Base-by-base conservation (phyloP, 106 monocot genomes). In the Chionographis japonica region DNA sequence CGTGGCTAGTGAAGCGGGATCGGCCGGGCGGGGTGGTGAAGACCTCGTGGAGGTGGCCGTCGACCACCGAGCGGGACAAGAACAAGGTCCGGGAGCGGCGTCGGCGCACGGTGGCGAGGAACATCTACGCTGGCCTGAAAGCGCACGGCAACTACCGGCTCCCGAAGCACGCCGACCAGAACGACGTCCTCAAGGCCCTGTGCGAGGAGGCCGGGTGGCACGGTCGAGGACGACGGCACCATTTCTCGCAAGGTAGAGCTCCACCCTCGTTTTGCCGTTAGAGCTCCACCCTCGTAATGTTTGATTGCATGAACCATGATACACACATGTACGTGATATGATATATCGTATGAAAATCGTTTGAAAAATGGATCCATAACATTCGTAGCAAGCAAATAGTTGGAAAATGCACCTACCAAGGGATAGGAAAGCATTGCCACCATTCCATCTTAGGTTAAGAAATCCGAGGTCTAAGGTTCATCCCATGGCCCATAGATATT, bases 1-100 rank as follows among this genome's bases (percentile, higher is more conserved):
- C 81, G 52, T 81, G 81, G 81, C 67, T 61, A 12, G 85, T 78
- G 58, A 27, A 61, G 63, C 69, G 77, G 66, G 50, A 61, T 13
- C 57, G 74, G 17, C 58, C 67, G 9, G 77, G 61, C 17, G 81
- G 81, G 4, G 39, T 17, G 46, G 6, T 67, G 61, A 40, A 8
- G 68, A 68, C 68, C 15, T 68, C 68, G 7, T 15, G n/a, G 37
- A n/a, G 54, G 38, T 17, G 68, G 54, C 68, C 68, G 55, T 54
- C 54, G 38, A 35, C 17, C 40, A 18, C 37, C 40, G 68, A 68
- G 37, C 38, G 68, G 37, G 54, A 55, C 54, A 68, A 68, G 8
- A 68, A 68, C 37, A 53, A 54, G 39, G 2, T 3, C 2, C 20
- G 68, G 4, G 68, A 68, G 54, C 54, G 68, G 54, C 38, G 54